Percentiles rank a stretch among this genome's conserved stretches.
These are phyloP conservation scores for Carex cristatella DNA, from an alignment of 176 grass and related monocot species.

Conservation along the genomic window DNA sequence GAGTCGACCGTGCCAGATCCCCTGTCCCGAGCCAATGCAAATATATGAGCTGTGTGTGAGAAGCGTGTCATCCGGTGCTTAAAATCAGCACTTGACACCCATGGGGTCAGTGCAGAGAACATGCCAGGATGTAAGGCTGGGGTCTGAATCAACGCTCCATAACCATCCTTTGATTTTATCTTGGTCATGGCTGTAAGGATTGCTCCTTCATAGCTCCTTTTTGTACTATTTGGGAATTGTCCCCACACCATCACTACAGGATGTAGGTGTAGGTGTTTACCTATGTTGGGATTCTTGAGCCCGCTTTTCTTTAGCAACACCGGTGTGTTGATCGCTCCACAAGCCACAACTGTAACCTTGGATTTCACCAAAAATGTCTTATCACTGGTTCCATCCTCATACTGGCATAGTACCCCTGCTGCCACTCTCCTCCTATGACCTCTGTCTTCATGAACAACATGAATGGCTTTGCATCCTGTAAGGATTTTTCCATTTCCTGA, in stretches of 20 bases:
- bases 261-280: slow-evolving; percentile 83
- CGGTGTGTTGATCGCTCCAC: slow-evolving; percentile 59
- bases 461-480: slow-evolving; percentile 56
- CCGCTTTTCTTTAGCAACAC: slow-evolving; percentile 57
- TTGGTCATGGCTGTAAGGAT: slow-evolving; percentile 82
- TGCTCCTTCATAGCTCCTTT: slow-evolving; percentile 68
- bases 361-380: slow-evolving; percentile 49
- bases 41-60: slow-evolving; percentile 50
- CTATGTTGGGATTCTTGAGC: slow-evolving; percentile 71
- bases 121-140: slow-evolving; percentile 44
- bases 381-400: slow-evolving; percentile 20
- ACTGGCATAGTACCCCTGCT: slow-evolving; percentile 43
- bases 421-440: slow-evolving; percentile 21
- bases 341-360: slow-evolving; percentile 49
- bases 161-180: slow-evolving; percentile 31
- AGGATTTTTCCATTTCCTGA: slow-evolving; percentile 54
- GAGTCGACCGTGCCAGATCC: slow-evolving; percentile 57
- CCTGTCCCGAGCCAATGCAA: slow-evolving; percentile 54
- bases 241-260: slow-evolving; percentile 60
- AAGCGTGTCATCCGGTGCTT: slow-evolving; percentile 77
- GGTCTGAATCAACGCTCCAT: slow-evolving; percentile 54
- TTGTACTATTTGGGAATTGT: slow-evolving; percentile 59
- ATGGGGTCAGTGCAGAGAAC: slow-evolving; percentile 44
- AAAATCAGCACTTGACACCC: slow-evolving; percentile 67
- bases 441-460: slow-evolving; percentile 2